Base-by-base conservation (phyloP, 306 rosid species). In the Macrotyloma uniflorum region DNA sequence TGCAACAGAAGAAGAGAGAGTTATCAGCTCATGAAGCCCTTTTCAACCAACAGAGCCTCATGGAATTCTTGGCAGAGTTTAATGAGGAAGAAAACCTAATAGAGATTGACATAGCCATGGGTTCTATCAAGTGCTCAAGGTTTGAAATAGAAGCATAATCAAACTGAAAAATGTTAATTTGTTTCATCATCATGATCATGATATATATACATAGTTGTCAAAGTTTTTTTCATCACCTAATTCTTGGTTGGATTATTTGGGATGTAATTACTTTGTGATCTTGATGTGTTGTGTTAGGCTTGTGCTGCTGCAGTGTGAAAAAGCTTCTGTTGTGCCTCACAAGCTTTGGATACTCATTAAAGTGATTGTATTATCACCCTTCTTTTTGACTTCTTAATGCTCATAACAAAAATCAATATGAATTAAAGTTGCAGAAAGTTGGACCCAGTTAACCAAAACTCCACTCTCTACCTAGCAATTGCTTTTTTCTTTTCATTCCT, bases 101-200 rank as follows among this genome's bases (percentile, higher is more conserved):
- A 28, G 98, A 95, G 91, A 95, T 95, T 51, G 98, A 95, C 87
- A 83, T 95, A 40, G 89, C 98, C 61, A 87, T 95, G 90, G 98
- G 98, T 33, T 95, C 98, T 72, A 95, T 95, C 85, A 92, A 92
- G 90, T 92, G 86, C 78, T 87, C 98, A 79, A 93, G 98, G 91
- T 95, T 90, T 84, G 98, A 89, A 83, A 92, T 92, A 70, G 74
- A 88, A 86, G 92, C 95, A 59, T 88, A 80, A 38, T 38, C 12
- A 36, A 67, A 70, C 22, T 45, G 36, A 40, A 26, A 4, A 26
- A 4, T 18, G 0, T 13, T 40, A 11, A 40, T 10, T 40, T 14
- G 4, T 40, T 67, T 45, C 12, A 46, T 61, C 15, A 53, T 11
- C 45, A 36, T 36, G 40, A 36, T 7, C 35, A 32, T 32, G 35